Evolutionary conservation across 768 basidiomycete genomes (phyloP).

Genomic region (Krasilnikovozyma curviuscula): DNA sequence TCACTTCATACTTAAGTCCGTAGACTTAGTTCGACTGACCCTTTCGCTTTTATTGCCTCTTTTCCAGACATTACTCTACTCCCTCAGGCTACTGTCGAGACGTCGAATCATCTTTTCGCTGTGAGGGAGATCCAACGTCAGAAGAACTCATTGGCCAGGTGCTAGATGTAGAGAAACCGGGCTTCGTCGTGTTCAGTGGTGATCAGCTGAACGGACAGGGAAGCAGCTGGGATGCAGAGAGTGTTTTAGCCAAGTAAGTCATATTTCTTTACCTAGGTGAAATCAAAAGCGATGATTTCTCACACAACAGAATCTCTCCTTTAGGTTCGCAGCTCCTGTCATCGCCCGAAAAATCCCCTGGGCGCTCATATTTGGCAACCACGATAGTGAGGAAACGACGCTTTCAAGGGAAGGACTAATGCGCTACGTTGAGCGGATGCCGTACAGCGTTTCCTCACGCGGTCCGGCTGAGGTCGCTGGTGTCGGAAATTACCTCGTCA

Average conservation of each 20-base stretch:
- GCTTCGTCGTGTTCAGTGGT: slow-evolving; percentile 65
- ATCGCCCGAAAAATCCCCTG: slow-evolving; percentile 63
- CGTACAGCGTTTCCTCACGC: slow-evolving; percentile 60
- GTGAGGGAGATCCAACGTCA: slow-evolving; percentile 58
- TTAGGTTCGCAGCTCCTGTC: slow-evolving; percentile 46
- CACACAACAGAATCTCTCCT: not conserved
- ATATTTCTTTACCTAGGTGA: not conserved
- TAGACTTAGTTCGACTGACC: not conserved
- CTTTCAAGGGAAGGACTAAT: slow-evolving; percentile 1
- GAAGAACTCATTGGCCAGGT: slow-evolving; percentile 47
- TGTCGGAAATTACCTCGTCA: slow-evolving; percentile 42
- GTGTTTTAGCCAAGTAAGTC: slow-evolving; percentile 53
- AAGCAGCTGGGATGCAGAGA: slow-evolving; percentile 72
- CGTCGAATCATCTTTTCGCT: too few species aligned
- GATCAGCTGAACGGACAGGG: slow-evolving; percentile 42
- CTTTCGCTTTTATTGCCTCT: slow-evolving; percentile 26
- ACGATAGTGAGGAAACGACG: slow-evolving; percentile 40
- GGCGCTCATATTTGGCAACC: slow-evolving; percentile 87
- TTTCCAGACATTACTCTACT: too few species aligned
- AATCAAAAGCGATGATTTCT: too few species aligned
- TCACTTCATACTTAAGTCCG: not conserved
- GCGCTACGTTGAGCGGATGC: slow-evolving; percentile 32
- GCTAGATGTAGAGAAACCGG: slow-evolving; percentile 66
- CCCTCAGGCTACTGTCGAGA: too few species aligned
- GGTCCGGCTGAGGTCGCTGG: slow-evolving; percentile 77